A percentile compares a stretch with the other conserved stretches of the same genome.
Conservation (phyloP, 768 basidiomycete species). For the Suillus americanus region DNA sequence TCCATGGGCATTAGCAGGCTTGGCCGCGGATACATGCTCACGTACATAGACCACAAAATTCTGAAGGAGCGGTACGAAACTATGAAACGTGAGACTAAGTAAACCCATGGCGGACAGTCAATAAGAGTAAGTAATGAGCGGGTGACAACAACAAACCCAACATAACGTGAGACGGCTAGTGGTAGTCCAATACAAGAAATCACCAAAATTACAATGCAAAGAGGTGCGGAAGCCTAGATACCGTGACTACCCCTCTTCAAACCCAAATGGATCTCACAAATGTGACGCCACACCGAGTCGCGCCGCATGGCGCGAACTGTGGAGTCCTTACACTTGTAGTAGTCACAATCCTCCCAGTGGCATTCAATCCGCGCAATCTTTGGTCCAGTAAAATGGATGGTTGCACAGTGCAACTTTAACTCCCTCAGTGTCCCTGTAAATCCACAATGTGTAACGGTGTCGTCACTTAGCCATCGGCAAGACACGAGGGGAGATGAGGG, state of each 20-base stretch:
- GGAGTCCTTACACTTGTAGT: not conserved
- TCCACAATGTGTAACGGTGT: not conserved
- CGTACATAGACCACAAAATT: not conserved
- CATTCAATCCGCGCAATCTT: not conserved
- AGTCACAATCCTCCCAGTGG: not conserved
- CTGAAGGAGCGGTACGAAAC: too few species aligned
- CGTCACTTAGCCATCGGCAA: not conserved
- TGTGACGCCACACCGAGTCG: not conserved
- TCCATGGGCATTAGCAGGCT: not conserved
- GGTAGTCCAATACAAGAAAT: not conserved
- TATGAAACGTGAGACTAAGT: not conserved
- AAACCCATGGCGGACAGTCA: not conserved
- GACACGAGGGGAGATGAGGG: not conserved
- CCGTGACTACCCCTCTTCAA: not conserved
- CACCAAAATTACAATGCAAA: not conserved
- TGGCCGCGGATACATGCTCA: not conserved
- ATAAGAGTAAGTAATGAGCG: too few species aligned
- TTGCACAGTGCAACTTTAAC: not conserved
- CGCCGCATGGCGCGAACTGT: not conserved
- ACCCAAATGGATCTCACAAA: not conserved
- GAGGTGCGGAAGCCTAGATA: not conserved
- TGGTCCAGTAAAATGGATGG: not conserved
- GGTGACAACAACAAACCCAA: not conserved
- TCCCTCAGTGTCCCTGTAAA: not conserved
- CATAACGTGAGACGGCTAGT: not conserved